Evolutionary conservation across 116 monocot genomes (phyloP).

Genomic region (Papilionanthe hybrid): DNA sequence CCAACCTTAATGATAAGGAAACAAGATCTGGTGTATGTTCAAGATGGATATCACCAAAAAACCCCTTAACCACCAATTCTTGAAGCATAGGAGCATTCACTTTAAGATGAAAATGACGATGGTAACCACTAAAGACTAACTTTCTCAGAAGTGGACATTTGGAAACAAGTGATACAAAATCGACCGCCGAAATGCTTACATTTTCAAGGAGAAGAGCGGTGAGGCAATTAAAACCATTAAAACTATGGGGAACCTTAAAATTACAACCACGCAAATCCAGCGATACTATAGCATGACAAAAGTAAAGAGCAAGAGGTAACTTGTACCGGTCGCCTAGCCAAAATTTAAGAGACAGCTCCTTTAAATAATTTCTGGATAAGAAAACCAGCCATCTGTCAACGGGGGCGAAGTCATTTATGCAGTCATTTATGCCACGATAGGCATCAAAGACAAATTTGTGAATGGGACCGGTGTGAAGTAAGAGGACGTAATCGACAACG

Average conservation of each 20-base stretch:
- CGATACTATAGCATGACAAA: background rate
- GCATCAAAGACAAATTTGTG: constrained; percentile 10
- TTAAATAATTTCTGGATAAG: constrained; percentile 1
- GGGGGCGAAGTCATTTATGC: background rate
- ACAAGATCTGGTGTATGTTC: constrained; percentile 7
- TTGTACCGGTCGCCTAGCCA: background rate
- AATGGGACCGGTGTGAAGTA: constrained; percentile 7
- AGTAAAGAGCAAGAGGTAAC: constrained; percentile 1
- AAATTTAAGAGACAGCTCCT: constrained; percentile 11
- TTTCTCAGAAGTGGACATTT: background rate
- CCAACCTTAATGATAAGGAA: constrained; percentile 1
- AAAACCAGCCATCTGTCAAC: constrained; percentile 5
- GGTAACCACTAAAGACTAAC: constrained; percentile 1
- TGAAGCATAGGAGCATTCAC: constrained; percentile 6
- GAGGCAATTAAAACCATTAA: background rate
- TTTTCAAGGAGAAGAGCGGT: background rate
- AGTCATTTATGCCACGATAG: background rate
- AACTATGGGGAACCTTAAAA: constrained; percentile 2
- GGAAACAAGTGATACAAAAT: background rate
- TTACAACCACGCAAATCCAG: constrained; percentile 9
- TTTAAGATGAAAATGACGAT: constrained; percentile 1
- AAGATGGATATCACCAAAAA: constrained; percentile 9
- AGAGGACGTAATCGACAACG: constrained; percentile 9
- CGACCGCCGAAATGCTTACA: constrained; percentile 2
- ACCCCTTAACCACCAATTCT: constrained; percentile 7